These are phyloP conservation scores for Solanum hybrid DNA, from an alignment of 305 asterid genomes.

Conservation along the genomic window DNA sequence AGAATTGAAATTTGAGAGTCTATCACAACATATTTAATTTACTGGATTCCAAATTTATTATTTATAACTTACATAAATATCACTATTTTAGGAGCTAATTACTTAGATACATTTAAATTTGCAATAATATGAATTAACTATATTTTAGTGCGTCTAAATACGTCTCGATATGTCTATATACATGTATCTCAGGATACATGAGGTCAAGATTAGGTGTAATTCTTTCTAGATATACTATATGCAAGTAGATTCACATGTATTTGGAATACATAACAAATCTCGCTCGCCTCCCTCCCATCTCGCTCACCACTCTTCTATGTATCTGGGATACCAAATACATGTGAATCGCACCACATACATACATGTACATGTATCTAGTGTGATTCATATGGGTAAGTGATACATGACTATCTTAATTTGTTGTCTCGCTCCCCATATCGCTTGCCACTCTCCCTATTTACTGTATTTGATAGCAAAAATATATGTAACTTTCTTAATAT, in stretches of 20 bases:
- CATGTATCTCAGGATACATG: neutral
- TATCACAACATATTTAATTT: neutral
- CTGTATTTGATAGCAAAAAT: neutral
- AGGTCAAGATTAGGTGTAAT: too few relatives aligned
- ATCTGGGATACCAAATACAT: neutral
- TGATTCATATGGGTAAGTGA: neutral
- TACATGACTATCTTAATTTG: neutral
- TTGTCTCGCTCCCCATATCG: neutral
- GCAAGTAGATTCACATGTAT: neutral
- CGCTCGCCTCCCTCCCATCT: neutral
- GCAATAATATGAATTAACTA: neutral
- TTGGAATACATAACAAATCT: neutral
- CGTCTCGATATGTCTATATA: neutral
- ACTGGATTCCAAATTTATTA: too few relatives aligned
- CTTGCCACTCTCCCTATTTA: neutral
- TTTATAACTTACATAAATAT: too few relatives aligned
- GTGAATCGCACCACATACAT: neutral
- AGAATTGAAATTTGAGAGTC: neutral
- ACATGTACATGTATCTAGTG: neutral
- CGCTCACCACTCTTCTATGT: neutral
- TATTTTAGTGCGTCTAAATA: neutral
- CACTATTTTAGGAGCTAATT: neutral
- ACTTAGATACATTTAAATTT: neutral
- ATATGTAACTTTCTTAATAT: neutral
- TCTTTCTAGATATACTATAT: neutral